Evolutionary conservation across 2,329 filamentous ascomycete genomes (phyloP), one percentile per base, ranked within the genome.

Genomic region (Truncatella angustata): DNA sequence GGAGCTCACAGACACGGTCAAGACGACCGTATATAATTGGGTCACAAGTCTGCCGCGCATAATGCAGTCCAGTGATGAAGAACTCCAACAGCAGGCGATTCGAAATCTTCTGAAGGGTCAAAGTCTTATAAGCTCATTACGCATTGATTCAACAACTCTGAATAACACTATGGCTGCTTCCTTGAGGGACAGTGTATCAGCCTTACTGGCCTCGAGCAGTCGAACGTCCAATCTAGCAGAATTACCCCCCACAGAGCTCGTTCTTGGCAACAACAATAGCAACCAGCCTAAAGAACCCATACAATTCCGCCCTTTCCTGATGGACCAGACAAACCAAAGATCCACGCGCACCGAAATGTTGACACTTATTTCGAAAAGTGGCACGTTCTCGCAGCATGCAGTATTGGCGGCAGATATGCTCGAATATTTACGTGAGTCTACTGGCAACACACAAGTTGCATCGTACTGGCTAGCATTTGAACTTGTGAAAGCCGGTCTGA

Each of bases 11-110:
- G 84, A 88, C 20, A 73, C 81, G 3, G 73, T 93, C 23, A 89
- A 90, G 60, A 80, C 78, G 24, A 87, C 82, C 1, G 77, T 95
- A 1, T 88, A 93, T 66, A 85, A 85, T 49, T 97, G 92, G 91
- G 80, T 92, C 21, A 82, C 84, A 2, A 86, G 90, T 36, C 79
- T 99, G 16, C 87, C 93, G 4, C 82, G 91, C 14, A 71, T 90
- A 12, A 92, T 97, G 84, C 90, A 93, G 66, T 83, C 85, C 7
- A 87, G 85, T 58, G 91, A 97, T 61, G 91, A 96, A 59, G 77
- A 78, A n/a, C 75, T 80, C 24, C 96, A 95, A 66, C 79, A 84
- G 55, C 79, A 81, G 51, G 84, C 86, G 2, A 80, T 97, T 23
- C 79, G 80, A 24, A 90, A 93, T 56, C 79, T 99, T n/a, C 82